Evolutionary conservation across 352 stramenopile species (phyloP).

Genomic region (Pythium folliculosum): DNA sequence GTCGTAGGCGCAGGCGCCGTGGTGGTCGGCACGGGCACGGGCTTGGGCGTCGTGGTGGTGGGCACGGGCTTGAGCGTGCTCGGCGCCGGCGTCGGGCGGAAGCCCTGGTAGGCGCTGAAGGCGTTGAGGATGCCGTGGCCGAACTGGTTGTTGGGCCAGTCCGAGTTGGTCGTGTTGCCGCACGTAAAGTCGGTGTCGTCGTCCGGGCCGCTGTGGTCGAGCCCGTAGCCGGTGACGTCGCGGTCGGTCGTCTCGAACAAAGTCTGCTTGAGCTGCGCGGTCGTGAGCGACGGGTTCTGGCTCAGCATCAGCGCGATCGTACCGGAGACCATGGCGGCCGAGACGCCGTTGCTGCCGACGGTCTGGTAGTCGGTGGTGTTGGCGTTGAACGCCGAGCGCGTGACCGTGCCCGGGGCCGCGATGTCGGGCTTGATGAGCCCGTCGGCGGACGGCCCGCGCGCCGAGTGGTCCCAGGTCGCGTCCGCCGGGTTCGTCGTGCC

Average conservation of each 20-base stretch:
- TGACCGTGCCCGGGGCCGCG: constrained; percentile 26
- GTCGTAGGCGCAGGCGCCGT: constrained; percentile 3
- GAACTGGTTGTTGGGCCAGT: constrained; percentile 23
- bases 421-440: constrained; percentile 38
- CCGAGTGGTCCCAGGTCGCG: constrained; percentile 27
- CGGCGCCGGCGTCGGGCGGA: neutral
- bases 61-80: neutral
- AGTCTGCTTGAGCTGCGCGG: constrained; percentile 18
- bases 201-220: constrained; percentile 21
- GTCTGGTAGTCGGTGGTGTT: constrained; percentile 31
- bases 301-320: constrained; percentile 32
- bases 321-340: constrained; percentile 29
- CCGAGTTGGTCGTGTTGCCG: constrained; percentile 19
- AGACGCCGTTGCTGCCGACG: constrained; percentile 28
- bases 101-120: constrained; percentile 19
- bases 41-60: neutral
- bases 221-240: constrained; percentile 10
- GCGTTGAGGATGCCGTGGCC: constrained; percentile 20
- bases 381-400: constrained; percentile 28
- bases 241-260: constrained; percentile 18
- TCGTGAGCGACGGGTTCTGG: constrained; percentile 21
- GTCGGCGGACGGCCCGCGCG: constrained; percentile 24
- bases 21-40: neutral
- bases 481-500: constrained; percentile 21
- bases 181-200: constrained; percentile 19